Base-by-base conservation (phyloP, 2,329 filamentous ascomycete genomes). In the Apiospora kogelbergensis region DNA sequence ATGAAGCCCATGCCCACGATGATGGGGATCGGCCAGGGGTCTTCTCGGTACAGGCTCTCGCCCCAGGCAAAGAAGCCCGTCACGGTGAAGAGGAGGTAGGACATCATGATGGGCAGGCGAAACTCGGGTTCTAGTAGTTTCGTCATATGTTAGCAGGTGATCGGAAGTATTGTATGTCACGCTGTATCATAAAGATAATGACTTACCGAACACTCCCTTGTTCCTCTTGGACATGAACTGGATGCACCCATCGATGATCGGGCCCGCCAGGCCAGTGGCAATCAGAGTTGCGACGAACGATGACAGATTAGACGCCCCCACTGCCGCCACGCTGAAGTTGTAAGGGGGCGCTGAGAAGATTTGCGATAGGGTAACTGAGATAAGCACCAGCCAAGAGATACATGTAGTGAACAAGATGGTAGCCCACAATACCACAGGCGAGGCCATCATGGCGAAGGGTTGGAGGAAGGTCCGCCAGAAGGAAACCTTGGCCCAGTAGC, bases 321-420 rank as follows among this genome's bases (percentile, higher is more conserved):
- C 84, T 69, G 85, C 76, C 11, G 81, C 81, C 10, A 84, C 80
- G 24, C 79, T 79, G 75, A 88, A 86, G 77, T 84, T 85, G 76
- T 86, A 87, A 0, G 85, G 85, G 15, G 83, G 81, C 1, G 74
- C 78, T 44, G 80, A 81, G 75, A 86, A 86, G 71, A 86, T 85
- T 72, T 84, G 79, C 7, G 81, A 81, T 73, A 85, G 84, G 69
- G 85, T 81, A 53, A 86, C 81, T 65, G 78, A 80, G 73, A 85
- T 83, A 67, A 85, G 81, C 24, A 81, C 76, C 65, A 81, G 78
- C 78, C 80, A 80, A 22, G 79, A 79, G 40, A 82, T 70, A 6
- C 76, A 80, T 2, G 78, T 80, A 63, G 84, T 84, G 71, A 85
- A 86, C 7, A 85, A 75, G 20, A 86, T 71, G 57, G 86, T 84